phyloP scores from a whole-genome alignment of 2,329 filamentous ascomycete species.

The Penicillium aurantiogriseum region DNA sequence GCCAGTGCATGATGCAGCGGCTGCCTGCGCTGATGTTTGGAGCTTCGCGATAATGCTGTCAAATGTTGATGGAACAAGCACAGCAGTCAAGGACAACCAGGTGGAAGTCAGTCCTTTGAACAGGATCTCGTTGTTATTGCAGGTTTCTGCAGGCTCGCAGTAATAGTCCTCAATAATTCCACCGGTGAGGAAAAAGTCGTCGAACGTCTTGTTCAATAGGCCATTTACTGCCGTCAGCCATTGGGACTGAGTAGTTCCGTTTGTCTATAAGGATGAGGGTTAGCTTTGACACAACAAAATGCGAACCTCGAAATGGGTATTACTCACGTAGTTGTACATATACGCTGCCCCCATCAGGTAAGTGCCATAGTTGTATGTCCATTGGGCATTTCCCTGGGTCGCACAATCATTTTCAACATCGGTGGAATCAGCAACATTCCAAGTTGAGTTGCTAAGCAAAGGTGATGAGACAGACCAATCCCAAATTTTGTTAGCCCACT shows the following conservation, averaged over 20 bases:
- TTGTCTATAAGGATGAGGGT: constrained; percentile 35
- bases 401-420: constrained; percentile 53
- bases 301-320: not conserved
- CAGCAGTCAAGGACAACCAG: constrained; percentile 61
- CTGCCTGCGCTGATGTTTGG: constrained; percentile 57
- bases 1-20: constrained; percentile 62
- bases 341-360: constrained; percentile 61
- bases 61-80: constrained; percentile 61
- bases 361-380: constrained; percentile 65
- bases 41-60: constrained; percentile 59
- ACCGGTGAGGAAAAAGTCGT: constrained; percentile 42
- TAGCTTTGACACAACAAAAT: not conserved
- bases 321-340: constrained; percentile 62
- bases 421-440: constrained; percentile 14
- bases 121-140: constrained; percentile 55
- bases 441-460: constrained; percentile 14
- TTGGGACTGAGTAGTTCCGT: constrained; percentile 45
- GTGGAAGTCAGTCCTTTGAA: constrained; percentile 72
- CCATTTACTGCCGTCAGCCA: constrained; percentile 60
- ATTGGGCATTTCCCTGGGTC: constrained; percentile 60
- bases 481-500: constrained; percentile 20
- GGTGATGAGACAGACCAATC: constrained; percentile 11
- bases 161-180: constrained; percentile 52
- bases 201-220: constrained; percentile 54
- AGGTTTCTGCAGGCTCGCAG: constrained; percentile 61